Conservation (phyloP, 139 green algal species). For the Tetradesmus lagerheimii region DNA sequence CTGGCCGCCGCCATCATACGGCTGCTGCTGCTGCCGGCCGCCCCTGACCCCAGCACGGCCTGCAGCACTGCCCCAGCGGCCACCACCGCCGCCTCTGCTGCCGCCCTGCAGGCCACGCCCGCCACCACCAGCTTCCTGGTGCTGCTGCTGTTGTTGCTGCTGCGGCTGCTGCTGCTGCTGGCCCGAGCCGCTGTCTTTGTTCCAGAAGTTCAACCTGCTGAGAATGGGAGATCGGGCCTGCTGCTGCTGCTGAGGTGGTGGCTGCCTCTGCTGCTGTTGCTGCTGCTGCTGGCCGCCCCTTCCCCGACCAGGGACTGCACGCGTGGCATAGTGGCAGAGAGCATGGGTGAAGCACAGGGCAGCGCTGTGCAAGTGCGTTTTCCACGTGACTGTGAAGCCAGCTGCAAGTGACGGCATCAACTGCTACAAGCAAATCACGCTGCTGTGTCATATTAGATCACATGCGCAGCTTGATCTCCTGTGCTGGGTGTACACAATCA, state of each 20-base stretch:
- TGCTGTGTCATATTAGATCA: background rate
- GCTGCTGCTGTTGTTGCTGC: background rate
- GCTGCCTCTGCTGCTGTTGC: background rate
- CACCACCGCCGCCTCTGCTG: background rate
- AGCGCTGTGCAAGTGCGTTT: background rate
- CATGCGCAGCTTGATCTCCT: background rate
- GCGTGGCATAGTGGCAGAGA: background rate
- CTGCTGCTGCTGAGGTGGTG: background rate
- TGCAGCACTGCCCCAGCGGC: background rate
- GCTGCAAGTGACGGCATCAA: background rate
- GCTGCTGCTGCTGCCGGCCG: background rate
- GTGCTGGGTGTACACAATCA: background rate
- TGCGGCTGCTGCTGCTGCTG: background rate
- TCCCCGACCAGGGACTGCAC: background rate
- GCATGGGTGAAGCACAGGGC: background rate
- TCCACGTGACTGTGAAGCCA: background rate
- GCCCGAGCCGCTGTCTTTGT: background rate
- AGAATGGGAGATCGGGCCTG: background rate
- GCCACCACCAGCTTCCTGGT: background rate
- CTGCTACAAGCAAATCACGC: background rate
- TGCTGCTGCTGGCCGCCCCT: constrained; percentile 8
- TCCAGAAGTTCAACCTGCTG: background rate
- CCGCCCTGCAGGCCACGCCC: background rate
- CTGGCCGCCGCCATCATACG: background rate
- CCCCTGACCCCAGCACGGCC: background rate